Base-by-base conservation (phyloP, 2,329 filamentous ascomycete species). In the Huntiella moniliformis region DNA sequence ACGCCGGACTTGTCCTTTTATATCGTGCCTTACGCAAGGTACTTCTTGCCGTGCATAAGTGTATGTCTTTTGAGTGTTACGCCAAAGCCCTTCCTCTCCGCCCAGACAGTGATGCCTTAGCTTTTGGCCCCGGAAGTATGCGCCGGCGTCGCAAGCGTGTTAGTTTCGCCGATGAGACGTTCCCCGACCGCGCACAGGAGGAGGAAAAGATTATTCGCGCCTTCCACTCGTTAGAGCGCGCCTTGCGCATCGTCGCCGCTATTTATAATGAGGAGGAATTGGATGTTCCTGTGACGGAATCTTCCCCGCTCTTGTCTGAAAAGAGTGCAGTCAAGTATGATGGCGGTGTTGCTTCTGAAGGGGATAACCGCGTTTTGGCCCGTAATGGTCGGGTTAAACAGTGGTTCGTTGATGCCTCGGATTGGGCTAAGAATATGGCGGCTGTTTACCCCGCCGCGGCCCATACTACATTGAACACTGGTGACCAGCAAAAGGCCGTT, bases 131-230 rank as follows among this genome's bases (percentile, higher is more conserved):
- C 7, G 47, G 47, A n/a, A 49, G 47, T 35, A 49, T 49, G 47
- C 47, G 47, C 37, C 47, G 47, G 2, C 47, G 47, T n/a, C 44
- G 47, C 39, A 49, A 49, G 42, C 47, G 47, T 38, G 47, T 49
- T 7, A 49, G 47, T 18, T 49, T 49, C 34, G 47, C 33, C 7
- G 47, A 49, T 33, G 47, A 49, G 36, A 45, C 47, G 5, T 49
- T 49, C 16, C 47, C 47, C 1, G 38, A 28, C n/a, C 47, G 47
- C 22, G 47, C 47, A 4, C 38, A 45, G 17, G 47, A 49, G 38
- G 47, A 49, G 15, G 42, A 49, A 33, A 38, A 35, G 8, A 49
- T 49, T 16, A 49, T 49, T 15, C 33, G 37, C n/a, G 47, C 47
- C 4, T 49, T 49, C 42, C 47, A 43, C 18, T 16, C 38, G 5